Percentiles rank a stretch among this genome's conserved stretches.
phyloP scores from a whole-genome alignment of 1,139 yeast genomes.

The Kodamaea plutei region DNA sequence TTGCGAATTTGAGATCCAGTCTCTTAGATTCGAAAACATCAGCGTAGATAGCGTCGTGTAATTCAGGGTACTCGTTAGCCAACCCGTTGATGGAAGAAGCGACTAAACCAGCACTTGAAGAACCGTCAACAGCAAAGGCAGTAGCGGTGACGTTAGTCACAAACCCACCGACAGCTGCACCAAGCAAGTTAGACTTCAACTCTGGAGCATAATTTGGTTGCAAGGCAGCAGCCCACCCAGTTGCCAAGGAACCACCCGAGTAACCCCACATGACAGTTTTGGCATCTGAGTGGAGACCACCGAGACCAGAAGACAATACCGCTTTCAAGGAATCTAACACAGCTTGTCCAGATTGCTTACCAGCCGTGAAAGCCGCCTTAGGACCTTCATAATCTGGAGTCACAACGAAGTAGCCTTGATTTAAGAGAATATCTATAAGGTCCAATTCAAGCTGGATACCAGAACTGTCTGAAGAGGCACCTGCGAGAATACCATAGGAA shows the following conservation, averaged over 20 bases:
- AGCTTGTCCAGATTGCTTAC: constrained; percentile 24
- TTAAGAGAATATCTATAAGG: constrained; percentile 10
- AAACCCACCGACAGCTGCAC: constrained; percentile 32
- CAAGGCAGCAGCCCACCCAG: constrained; percentile 34
- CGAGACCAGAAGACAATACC: constrained; percentile 17
- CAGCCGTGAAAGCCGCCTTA: constrained; percentile 25
- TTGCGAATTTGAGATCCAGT: background rate
- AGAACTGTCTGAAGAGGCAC: constrained; percentile 12
- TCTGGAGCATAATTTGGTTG: constrained; percentile 32
- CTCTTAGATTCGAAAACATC: background rate
- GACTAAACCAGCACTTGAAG: constrained; percentile 22
- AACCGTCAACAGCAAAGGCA: constrained; percentile 20
- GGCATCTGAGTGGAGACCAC: constrained; percentile 22
- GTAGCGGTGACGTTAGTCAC: constrained; percentile 21
- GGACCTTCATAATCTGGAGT: constrained; percentile 33
- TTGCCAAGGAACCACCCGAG: constrained; percentile 33
- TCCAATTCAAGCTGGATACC: background rate
- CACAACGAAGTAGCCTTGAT: constrained; percentile 29
- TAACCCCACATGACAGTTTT: constrained; percentile 31
- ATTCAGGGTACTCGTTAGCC: constrained; percentile 23
- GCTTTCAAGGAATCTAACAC: constrained; percentile 27
- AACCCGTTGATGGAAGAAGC: constrained; percentile 25
- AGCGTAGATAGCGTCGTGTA: constrained; percentile 1
- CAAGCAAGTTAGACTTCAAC: constrained; percentile 19
- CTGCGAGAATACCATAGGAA: constrained; percentile 24